Percentiles rank a stretch among this genome's conserved stretches.
Conservation (phyloP, 257 asterid species). For the Jaltomata sinuosa region DNA sequence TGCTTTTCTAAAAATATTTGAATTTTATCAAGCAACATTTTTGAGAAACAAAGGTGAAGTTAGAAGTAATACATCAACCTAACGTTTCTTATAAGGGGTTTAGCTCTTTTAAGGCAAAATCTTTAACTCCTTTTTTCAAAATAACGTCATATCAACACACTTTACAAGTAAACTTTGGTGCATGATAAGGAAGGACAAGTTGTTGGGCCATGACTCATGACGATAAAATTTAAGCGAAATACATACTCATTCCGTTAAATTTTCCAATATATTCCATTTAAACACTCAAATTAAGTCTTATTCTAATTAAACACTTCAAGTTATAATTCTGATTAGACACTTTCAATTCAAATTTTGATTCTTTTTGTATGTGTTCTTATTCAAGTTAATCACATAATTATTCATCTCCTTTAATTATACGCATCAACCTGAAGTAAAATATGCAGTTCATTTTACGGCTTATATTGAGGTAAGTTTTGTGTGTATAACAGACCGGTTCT, state of each 20-base stretch:
- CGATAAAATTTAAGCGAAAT: background rate
- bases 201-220: background rate
- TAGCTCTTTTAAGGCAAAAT: background rate
- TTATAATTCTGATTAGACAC: background rate
- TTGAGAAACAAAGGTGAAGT: background rate
- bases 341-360: too few species aligned
- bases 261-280: background rate
- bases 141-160: background rate
- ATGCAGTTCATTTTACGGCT: too few species aligned
- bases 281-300: background rate
- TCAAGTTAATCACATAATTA: too few species aligned
- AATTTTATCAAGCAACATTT: background rate
- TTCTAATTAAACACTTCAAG: background rate
- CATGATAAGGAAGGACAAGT: background rate
- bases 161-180: background rate
- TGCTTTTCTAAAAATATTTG: background rate
- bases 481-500: too few species aligned
- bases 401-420: too few species aligned
- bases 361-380: too few species aligned
- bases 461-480: too few species aligned
- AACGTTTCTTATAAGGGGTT: background rate
- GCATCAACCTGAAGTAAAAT: too few species aligned
- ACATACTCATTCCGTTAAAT: too few species aligned
- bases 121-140: background rate
- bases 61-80: background rate